A percentile compares a stretch with the other conserved stretches of the same genome.
Evolutionary conservation across 208 protist genomes (phyloP).

Genomic region (Herpetomonas samuelpessoai): DNA sequence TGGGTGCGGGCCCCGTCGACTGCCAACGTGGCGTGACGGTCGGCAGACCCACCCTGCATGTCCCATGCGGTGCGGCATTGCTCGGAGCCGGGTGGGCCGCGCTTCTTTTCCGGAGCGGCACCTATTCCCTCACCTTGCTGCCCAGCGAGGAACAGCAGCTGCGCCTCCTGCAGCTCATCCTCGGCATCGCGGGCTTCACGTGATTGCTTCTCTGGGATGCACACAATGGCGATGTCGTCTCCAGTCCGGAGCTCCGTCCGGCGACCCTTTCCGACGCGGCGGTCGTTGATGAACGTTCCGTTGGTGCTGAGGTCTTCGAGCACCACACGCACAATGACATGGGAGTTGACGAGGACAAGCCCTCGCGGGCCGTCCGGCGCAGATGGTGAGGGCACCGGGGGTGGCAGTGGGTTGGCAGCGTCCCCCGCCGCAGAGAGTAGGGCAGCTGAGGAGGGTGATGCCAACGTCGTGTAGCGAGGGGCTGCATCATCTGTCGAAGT

Average conservation of each 20-base stretch:
- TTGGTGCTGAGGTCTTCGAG: slow-evolving; percentile 69
- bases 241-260: slow-evolving; percentile 44
- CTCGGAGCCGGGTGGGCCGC: no score
- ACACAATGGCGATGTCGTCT: slow-evolving; percentile 62
- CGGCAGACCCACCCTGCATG: no score
- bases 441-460: background rate
- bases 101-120: no score
- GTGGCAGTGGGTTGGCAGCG: no score
- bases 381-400: no score
- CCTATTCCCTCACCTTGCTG: no score
- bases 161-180: no score
- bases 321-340: slow-evolving; percentile 25
- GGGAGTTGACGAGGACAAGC: background rate
- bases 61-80: no score
- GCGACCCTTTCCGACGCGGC: slow-evolving; percentile 38
- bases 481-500: background rate
- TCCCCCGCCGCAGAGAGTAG: background rate
- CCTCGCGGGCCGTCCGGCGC: background rate
- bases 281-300: slow-evolving; percentile 78
- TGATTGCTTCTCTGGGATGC: slow-evolving; percentile 22
- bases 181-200: background rate
- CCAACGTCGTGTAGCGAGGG: background rate
- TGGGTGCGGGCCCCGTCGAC: background rate
- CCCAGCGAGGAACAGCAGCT: no score
- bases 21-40: no score